These are phyloP conservation scores for Amylocystis lapponica DNA, from an alignment of 768 basidiomycete genomes.

Conservation along the genomic window DNA sequence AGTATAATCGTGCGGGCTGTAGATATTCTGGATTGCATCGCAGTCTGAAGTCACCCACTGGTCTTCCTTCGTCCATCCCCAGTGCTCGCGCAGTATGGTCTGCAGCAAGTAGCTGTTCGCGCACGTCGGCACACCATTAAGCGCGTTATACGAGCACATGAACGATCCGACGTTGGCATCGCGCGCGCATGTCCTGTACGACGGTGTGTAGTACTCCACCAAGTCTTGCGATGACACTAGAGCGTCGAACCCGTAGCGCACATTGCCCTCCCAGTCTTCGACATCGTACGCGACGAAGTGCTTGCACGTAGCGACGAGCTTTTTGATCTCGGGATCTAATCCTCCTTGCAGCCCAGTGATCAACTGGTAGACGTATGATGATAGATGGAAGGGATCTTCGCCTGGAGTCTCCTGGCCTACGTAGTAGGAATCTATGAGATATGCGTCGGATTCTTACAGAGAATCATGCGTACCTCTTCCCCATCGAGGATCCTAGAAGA, in stretches of 20 bases:
- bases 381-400: constrained; percentile 50
- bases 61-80: constrained; percentile 42
- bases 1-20: constrained; percentile 44
- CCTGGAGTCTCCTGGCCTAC: constrained; percentile 52
- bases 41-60: constrained; percentile 56
- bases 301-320: constrained; percentile 53
- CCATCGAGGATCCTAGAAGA: constrained; percentile 61
- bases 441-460: neutral
- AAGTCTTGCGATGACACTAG: constrained; percentile 50
- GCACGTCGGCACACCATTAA: constrained; percentile 54
- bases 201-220: constrained; percentile 47
- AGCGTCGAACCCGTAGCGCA: constrained; percentile 47
- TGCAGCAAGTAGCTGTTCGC: constrained; percentile 49
- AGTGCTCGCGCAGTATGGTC: constrained; percentile 42
- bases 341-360: constrained; percentile 54
- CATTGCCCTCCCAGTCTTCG: constrained; percentile 49
- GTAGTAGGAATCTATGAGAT: neutral
- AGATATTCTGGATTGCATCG: constrained; percentile 48
- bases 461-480: constrained; percentile 31
- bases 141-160: constrained; percentile 61
- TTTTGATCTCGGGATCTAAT: constrained; percentile 45
- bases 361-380: constrained; percentile 49
- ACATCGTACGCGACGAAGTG: constrained; percentile 57
- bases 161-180: constrained; percentile 56
- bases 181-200: constrained; percentile 55